Percentiles rank a stretch among this genome's conserved stretches.
Evolutionary conservation across 1,284 basidiomycete species (phyloP).

Genomic region (Porogramme epimiltina): DNA sequence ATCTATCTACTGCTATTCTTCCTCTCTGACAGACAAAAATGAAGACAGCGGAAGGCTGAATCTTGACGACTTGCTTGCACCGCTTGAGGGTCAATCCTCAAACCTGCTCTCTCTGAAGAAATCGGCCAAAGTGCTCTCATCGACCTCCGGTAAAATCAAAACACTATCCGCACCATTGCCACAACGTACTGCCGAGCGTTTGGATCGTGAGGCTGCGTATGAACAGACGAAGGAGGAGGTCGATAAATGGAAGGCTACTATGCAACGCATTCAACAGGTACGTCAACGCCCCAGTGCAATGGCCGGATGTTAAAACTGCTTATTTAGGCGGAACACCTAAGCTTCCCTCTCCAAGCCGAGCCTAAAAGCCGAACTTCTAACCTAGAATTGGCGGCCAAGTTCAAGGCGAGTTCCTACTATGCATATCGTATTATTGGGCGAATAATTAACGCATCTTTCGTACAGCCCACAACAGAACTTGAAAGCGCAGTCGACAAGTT

Average conservation of each 20-base stretch:
- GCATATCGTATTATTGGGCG: neutral
- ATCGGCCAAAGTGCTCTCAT: constrained; percentile 61
- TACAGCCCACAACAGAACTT: constrained; percentile 73
- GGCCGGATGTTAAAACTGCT: neutral
- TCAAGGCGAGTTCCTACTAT: constrained; percentile 66
- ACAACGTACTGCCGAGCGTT: constrained; percentile 82
- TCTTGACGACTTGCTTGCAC: constrained; percentile 76
- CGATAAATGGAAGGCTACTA: constrained; percentile 91
- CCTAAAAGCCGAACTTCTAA: constrained; percentile 65
- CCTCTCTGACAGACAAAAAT: no score
- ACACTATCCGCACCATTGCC: constrained; percentile 87
- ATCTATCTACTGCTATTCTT: no score
- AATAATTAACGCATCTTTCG: neutral
- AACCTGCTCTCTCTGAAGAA: constrained; percentile 68
- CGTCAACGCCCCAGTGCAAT: constrained; percentile 2
- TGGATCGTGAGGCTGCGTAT: constrained; percentile 94
- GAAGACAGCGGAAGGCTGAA: constrained; percentile 56
- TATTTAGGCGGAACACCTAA: constrained; percentile 83
- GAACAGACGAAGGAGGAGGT: constrained; percentile 92
- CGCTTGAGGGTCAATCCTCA: constrained; percentile 60
- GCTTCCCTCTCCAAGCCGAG: constrained; percentile 85
- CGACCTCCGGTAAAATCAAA: constrained; percentile 52
- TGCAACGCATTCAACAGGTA: constrained; percentile 85
- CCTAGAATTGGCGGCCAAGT: constrained; percentile 78
- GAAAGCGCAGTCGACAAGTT: constrained; percentile 81